Evolutionary conservation across 768 basidiomycete species (phyloP), one percentile per base, ranked within the genome.

Genomic region (Leccinum variicolor): DNA sequence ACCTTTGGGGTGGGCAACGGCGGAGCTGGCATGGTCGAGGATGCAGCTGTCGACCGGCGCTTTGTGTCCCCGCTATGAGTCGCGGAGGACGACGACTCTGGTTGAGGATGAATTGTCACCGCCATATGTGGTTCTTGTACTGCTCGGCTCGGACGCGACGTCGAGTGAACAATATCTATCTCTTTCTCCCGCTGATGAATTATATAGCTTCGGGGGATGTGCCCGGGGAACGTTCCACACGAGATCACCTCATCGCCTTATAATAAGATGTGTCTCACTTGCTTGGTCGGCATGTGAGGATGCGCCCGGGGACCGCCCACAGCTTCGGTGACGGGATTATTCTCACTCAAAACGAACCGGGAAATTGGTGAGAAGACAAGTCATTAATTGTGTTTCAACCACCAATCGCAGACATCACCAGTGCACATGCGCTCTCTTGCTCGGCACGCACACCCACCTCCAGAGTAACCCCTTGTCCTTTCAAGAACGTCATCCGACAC

Each of bases 391-490:
- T 3, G 28, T 33, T 31, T 73, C 72, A 89, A 62, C 87, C 86
- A 62, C 87, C 85, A 64, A 99, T 94, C 48, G 97, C 96, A 34
- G 90, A 82, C 57, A 99, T 82, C 21, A 98, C 92, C 50, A 99
- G 82, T 62, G 86, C 81, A 67, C 92, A 94, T 6, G 86, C 92
- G 62, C 84, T 85, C 69, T 90, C 85, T 74, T 89, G 88, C 73
- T 99, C 97, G 52, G 94, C 94, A 51, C 96, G 86, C 21, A 96
- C 95, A 28, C 82, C 81, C 45, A 99, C 76, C 76, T 98, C 95
- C 57, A 99, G 76, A 31, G 94, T 95, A 17, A 99, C 97, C 9
- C 97, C 97, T 63, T 88, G 80, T 15, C 92, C 94, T 59, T 86
- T 78, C 46, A 90, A 87, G 74, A 84, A 98, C 11, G 96, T 98